These are phyloP conservation scores for Auriculariales sp. DNA, from an alignment of 768 basidiomycete genomes.

Conservation along the genomic window DNA sequence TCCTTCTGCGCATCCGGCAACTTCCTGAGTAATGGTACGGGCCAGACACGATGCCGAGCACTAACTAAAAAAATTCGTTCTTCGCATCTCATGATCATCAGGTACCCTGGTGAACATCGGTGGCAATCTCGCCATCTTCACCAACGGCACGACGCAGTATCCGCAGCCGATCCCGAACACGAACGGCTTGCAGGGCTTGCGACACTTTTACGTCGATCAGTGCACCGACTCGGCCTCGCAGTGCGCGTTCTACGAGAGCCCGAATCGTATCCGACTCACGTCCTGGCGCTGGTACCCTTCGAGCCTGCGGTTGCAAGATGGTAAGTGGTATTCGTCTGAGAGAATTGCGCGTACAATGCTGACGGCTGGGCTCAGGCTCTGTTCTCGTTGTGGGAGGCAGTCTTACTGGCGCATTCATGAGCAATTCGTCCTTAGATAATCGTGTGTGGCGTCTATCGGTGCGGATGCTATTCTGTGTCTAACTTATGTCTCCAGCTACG, in stretches of 20 bases:
- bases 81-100: conserved; percentile 69
- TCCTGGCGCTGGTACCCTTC: conserved; percentile 75
- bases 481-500: conserved; percentile 27
- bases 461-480: background rate
- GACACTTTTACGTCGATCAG: conserved; percentile 55
- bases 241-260: conserved; percentile 57
- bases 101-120: conserved; percentile 70
- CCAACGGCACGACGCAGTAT: too few species aligned
- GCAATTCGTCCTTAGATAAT: conserved; percentile 67
- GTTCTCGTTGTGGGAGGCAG: conserved; percentile 75
- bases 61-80: too few species aligned
- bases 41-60: too few species aligned
- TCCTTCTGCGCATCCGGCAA: conserved; percentile 55
- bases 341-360: too few species aligned
- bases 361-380: conserved; percentile 20
- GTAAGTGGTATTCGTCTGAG: conserved; percentile 14
- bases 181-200: conserved; percentile 59
- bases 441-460: too few species aligned
- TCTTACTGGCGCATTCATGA: conserved; percentile 74
- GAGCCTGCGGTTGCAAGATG: conserved; percentile 51
- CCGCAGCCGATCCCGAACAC: conserved; percentile 69
- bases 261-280: conserved; percentile 49
- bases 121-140: conserved; percentile 62
- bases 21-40: conserved; percentile 28
- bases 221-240: conserved; percentile 22